Evolutionary conservation across 164 flowering plant genomes (phyloP).

Genomic region (Magnolia kwangsiensis): DNA sequence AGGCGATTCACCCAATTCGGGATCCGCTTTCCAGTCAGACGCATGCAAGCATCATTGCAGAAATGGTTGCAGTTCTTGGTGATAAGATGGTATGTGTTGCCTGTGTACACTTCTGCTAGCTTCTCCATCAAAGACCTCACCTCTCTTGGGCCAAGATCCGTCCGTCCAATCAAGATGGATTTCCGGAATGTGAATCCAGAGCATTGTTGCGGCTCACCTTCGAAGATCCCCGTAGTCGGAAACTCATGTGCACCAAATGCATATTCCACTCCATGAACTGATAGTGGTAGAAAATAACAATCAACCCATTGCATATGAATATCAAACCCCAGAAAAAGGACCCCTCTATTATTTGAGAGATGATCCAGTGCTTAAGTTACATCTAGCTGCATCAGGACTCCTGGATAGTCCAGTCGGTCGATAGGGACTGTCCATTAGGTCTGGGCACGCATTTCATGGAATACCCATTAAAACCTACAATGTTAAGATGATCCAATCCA

Average conservation of each 20-base stretch:
- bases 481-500: too few relatives aligned
- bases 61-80: constrained; percentile 89
- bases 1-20: constrained; percentile 81
- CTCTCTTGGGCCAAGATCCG: constrained; percentile 44
- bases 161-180: constrained; percentile 64
- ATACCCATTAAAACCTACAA: background rate
- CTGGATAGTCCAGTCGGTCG: background rate
- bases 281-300: background rate
- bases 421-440: background rate
- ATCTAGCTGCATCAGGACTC: too few relatives aligned
- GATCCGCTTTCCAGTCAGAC: constrained; percentile 60
- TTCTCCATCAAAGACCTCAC: constrained; percentile 64
- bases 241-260: constrained; percentile 83
- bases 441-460: background rate
- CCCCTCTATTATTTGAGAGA: background rate
- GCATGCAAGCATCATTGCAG: constrained; percentile 67
- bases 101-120: constrained; percentile 51
- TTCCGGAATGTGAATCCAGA: constrained; percentile 69
- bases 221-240: constrained; percentile 70
- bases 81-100: constrained; percentile 68
- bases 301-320: background rate
- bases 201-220: constrained; percentile 67
- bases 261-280: constrained; percentile 80
- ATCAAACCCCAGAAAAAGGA: background rate
- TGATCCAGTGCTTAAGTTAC: too few relatives aligned